Evolutionary conservation across 768 basidiomycete genomes (phyloP), one percentile per base, ranked within the genome.

Genomic region (Rhodotorula paludigena): DNA sequence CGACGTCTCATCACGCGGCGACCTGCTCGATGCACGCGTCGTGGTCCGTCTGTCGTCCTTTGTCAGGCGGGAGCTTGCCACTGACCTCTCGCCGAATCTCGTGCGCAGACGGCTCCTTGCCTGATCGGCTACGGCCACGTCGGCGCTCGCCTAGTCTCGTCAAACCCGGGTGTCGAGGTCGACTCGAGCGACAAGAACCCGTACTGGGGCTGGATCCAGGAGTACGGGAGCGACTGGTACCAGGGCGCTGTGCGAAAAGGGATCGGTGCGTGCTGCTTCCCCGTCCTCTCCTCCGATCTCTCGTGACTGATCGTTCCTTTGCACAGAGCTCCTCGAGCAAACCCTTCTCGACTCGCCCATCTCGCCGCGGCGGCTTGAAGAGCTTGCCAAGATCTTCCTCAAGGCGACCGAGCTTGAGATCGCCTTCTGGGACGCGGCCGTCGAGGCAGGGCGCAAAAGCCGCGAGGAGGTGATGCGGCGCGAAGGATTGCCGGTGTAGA

Each of bases 101-200:
- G 41, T 20, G 41, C 14, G n/a, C 47, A 48, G 47, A 82, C 92
- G 2, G 85, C 88, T 16, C 87, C 89, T 14, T 97, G 93, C 76
- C 81, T 94, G 15, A 79, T 94, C 0, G 93, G 92, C 5, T 97
- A 96, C 76, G 92, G 92, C 18, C 89, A 94, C 76, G 90, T 92
- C 0, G 92, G 92, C 2, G 79, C 90, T 47, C 89, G 90, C 86
- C 80, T 97, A 39, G 83, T 85, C 77, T 84, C 82, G 42, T 82
- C 87, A 66, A 82, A 82, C 2, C 75, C 80, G 42, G 74, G 71
- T 47, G 82, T 62, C 32, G 49, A 57, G 16, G 83, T 88, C 28
- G 74, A 81, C 42, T 75, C 85, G 61, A 83, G 85, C 16, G 84
- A 83, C 0, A 92, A 83, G 0, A 94, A 94, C 74, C 84, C 85